A percentile compares a stretch with the other conserved stretches of the same genome.
Conservation (phyloP, 257 asterid genomes). For the Nicotiana sylvestris region DNA sequence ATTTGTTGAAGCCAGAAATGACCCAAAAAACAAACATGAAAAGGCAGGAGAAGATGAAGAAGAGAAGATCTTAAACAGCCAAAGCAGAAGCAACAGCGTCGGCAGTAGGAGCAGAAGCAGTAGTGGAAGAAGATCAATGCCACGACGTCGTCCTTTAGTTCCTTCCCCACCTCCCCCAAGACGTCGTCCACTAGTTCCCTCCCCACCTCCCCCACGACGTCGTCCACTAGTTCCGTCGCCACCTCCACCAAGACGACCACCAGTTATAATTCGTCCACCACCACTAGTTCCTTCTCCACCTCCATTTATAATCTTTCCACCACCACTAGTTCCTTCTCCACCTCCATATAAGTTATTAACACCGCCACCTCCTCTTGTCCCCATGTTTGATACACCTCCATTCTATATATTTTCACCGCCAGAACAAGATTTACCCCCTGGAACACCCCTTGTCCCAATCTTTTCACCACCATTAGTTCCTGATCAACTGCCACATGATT, state of each 20-base stretch:
- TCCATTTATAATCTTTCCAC: neutral
- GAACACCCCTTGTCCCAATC: neutral
- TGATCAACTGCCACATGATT: neutral
- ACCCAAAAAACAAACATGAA: neutral
- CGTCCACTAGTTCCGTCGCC: neutral
- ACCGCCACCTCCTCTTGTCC: conserved; percentile 1
- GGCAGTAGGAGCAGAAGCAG: neutral
- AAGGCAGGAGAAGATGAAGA: neutral
- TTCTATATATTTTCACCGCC: neutral
- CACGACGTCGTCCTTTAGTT: neutral
- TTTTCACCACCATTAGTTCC: conserved; percentile 7
- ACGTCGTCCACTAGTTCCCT: neutral
- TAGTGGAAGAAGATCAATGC: neutral
- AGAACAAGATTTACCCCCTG: neutral
- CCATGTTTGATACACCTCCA: neutral
- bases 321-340: neutral
- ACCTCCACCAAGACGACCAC: neutral
- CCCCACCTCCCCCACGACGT: neutral
- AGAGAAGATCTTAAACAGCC: neutral
- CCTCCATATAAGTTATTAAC: no score
- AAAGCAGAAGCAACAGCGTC: neutral
- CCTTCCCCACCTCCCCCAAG: neutral
- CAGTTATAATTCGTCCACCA: neutral
- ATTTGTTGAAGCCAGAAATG: neutral
- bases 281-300: neutral